Base-by-base conservation (phyloP, 805 yeast genomes). In the Barnettozyma siamensis region DNA sequence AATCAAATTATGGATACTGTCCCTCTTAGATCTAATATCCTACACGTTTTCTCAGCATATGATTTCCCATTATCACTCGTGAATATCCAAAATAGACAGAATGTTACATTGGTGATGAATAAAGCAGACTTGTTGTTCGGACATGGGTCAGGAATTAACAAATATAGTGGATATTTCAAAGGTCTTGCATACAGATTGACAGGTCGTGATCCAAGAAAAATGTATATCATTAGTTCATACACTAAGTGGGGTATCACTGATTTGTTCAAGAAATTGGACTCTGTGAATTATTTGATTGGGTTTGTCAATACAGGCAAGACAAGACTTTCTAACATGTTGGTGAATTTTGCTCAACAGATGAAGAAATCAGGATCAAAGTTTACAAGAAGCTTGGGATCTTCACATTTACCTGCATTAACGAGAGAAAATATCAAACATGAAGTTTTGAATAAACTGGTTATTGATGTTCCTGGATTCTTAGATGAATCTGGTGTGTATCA, bases 301-400 rank as follows among this genome's bases (percentile, higher is more conserved):
- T 70, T 70, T 44, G 77, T 82, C 10, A 84, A 84, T 53, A 69
- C 75, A 12, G 94, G 94, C 1, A 84, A 84, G 55, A 77, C 87
- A 3, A 69, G 82, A 2, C 49, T 84, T 29, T 66, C 82, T 1
- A 74, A 71, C 48, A 53, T 76, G 16, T 47, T 82, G 16, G 45
- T 73, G 71, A 49, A 53, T 30, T 34, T 43, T 9, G 38, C 50
- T 1, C 43, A 38, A 17, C 43, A 38, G n/a, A 12, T 33, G 10
- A 43, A 24, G 10, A 16, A 19, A 4, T 45, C 47, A 3, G 47
- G 45, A 1, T 29, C 44, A 3, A 43, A 31, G 32, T 37, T 42
- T 11, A 21, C 36, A 10, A 60, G 60, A 21, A 45, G 44, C 6
- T 55, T 59, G 2, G 70, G 70, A 2, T 66, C 67, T 0, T 65